Evolutionary conservation across 345 rosid genomes (phyloP).

Genomic region (Triadica sebifera): DNA sequence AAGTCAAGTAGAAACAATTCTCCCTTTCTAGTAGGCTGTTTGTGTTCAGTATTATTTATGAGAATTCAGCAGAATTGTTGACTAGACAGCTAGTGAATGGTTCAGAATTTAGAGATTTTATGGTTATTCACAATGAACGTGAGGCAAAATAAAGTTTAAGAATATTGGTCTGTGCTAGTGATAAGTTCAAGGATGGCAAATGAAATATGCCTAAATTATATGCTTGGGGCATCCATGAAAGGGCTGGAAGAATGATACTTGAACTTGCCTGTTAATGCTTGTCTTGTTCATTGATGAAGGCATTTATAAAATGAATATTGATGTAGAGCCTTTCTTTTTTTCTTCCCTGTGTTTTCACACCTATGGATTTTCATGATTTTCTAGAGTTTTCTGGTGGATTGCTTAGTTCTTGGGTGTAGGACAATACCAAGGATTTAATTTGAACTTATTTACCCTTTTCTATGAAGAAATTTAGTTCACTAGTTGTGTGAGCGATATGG

Average conservation of each 20-base stretch:
- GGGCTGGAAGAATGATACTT: background rate
- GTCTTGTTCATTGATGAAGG: background rate
- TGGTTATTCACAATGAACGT: background rate
- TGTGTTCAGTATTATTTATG: constrained; percentile 1
- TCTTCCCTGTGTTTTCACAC: background rate
- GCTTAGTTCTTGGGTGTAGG: background rate
- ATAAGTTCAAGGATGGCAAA: background rate
- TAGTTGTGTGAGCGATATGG: background rate
- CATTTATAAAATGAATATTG: background rate
- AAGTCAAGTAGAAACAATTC: background rate
- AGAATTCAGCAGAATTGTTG: background rate
- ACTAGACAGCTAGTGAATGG: background rate
- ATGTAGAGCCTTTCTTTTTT: background rate
- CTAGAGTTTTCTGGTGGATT: background rate
- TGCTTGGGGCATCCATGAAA: background rate
- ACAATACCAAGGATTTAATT: background rate
- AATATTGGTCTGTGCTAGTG: background rate
- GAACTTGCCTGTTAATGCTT: background rate
- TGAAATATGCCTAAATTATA: background rate
- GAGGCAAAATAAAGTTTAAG: background rate
- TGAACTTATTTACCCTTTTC: background rate
- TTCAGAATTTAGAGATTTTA: background rate
- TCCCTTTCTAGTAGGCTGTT: background rate
- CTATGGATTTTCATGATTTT: background rate
- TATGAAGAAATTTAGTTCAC: background rate